Evolutionary conservation across 257 asterid species (phyloP), one percentile per base, ranked within the genome.

Genomic region (Nemophila menziesii): DNA sequence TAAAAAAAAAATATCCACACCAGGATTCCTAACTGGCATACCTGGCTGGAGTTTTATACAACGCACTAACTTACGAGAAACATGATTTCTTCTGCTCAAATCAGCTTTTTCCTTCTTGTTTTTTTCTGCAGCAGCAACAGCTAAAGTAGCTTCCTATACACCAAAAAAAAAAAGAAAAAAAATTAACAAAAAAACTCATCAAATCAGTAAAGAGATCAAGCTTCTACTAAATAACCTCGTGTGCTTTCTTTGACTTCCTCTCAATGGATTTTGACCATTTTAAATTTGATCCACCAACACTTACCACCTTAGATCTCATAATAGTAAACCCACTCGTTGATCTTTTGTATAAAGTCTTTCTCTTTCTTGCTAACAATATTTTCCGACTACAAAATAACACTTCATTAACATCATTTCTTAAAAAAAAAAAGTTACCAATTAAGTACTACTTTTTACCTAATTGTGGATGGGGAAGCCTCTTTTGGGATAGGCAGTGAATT

Each of bases 231-330:
- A 61, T 80, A 63, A 89, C 98, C 98, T 75, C 78, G 49, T 67
- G 65, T 44, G 71, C 82, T 65, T 77, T 81, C 77, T 64, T 81
- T 22, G 94, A 74, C 52, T 67, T 67, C 68, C 54, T 79, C 65
- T 85, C 98, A 49, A 81, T 74, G 51, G 98, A 79, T 72, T 90
- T 90, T 57, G 96, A 85, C 98, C 98, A 89, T 84, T 85, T 90
- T 61, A 84, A 71, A 65, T 82, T 81, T 53, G 78, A 54, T 20
- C 93, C 86, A 55, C 82, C 70, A 67, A 77, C 85, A 68, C 93
- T 66, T 46, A 76, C 53, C 36, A 81, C 85, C 72, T 80, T 72
- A 50, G 94, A 85, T 62, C 78, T 74, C 65, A 53, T 67, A 38
- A 90, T 90, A 60, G 96, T 80, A 54, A 78, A 86, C 20, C 98